Evolutionary conservation across 169 alveolate species (phyloP), one percentile per base, ranked within the genome.

Genomic region (Eimeria brunetti): DNA sequence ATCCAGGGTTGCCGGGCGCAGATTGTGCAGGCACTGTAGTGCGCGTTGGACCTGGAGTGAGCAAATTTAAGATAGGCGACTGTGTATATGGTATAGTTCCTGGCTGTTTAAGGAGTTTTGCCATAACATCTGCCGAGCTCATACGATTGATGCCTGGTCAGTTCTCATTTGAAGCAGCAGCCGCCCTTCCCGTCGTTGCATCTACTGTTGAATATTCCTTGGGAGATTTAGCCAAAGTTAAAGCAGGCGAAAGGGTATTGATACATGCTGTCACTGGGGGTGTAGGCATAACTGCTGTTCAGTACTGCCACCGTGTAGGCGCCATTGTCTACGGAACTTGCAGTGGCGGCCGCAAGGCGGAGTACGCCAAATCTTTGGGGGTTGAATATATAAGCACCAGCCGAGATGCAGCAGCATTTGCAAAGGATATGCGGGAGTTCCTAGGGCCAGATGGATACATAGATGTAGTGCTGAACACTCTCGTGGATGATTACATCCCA

Each of bases 1-100:
- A 97, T 76, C 98, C 98, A 9, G 98, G 98, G 27, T 97, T 97
- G 1, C 98, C 98, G 2, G 98, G 98, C 22, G 96, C 96, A 0
- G 98, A 97, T 91, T 94, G 96, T 41, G 97, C 97, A 2, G 97
- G 97, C 20, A 96, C 95, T 30, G 97, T 96, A 30, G 92, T 78
- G 22, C 88, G 95, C 8, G 96, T 96, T 64, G 97, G 97, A 0
- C 73, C 75, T 11, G 95, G 86, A 16, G 97, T 96, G 41, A 44
- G 56, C 36, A 49, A 78, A n/a, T n/a, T 89, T 27, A 56, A 84
- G 7, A 95, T 89, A 0, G 98, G 98, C 0, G 97, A 95, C 71
- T 81, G 95, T 58, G 98, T 97, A 41, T 97, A 93, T 64, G 98
- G 98, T 44, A 94, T 96, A 18, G 96, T 97, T 11, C 97, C 49